Percentiles rank a stretch among this genome's conserved stretches.
phyloP scores from a whole-genome alignment of 768 basidiomycete species.

The Tylopilus felleus region DNA sequence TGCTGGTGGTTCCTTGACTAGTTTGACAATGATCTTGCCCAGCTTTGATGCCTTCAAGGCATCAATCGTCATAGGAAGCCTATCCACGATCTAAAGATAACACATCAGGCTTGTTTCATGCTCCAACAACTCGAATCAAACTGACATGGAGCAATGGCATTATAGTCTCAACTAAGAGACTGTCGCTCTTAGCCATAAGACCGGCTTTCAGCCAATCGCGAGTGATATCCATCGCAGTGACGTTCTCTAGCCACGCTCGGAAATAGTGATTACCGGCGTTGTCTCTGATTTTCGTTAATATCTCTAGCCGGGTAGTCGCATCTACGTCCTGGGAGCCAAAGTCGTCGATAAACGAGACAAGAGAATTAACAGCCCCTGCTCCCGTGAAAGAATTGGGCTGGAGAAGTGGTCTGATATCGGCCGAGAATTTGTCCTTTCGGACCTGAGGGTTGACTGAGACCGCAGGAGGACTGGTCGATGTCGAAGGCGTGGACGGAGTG shows the following conservation, averaged over 20 bases:
- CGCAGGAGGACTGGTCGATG: constrained; percentile 24
- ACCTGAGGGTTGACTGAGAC: constrained; percentile 45
- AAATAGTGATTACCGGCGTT: constrained; percentile 85
- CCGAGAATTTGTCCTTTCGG: constrained; percentile 52
- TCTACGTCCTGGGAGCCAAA: constrained; percentile 67
- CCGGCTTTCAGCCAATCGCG: constrained; percentile 80
- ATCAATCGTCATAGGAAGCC: constrained; percentile 71
- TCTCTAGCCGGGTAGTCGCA: constrained; percentile 61
- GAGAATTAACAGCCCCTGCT: constrained; percentile 61
- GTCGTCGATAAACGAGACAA: constrained; percentile 56
- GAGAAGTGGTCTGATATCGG: constrained; percentile 53
- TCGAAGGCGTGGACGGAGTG: constrained; percentile 30
- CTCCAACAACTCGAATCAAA: constrained; percentile 23
- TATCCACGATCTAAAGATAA: constrained; percentile 64
- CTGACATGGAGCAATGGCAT: constrained; percentile 88
- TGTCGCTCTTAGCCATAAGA: constrained; percentile 52
- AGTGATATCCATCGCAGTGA: constrained; percentile 68
- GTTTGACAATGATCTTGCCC: constrained; percentile 73
- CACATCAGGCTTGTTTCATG: constrained; percentile 18
- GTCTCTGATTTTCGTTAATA: constrained; percentile 78
- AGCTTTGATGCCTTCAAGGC: constrained; percentile 68
- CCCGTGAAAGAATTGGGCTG: constrained; percentile 60
- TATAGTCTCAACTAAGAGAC: constrained; percentile 62
- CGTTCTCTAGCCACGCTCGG: constrained; percentile 82
- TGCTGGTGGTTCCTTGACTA: constrained; percentile 71